phyloP scores from a whole-genome alignment of 306 rosid species.

The Vicia villosa region DNA sequence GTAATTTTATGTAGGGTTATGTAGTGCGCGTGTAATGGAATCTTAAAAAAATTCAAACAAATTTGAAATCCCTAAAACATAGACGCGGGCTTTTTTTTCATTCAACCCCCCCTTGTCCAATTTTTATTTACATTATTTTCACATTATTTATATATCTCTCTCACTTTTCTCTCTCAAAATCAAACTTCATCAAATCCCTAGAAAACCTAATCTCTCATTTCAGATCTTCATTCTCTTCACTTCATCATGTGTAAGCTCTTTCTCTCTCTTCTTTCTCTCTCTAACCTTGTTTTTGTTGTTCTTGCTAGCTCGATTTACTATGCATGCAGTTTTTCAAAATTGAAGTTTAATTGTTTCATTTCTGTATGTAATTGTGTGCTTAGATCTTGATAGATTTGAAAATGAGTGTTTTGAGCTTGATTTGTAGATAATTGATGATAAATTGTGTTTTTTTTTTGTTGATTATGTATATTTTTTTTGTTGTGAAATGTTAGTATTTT shows the following conservation, averaged over 20 bases:
- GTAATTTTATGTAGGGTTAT: not conserved
- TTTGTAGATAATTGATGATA: not conserved
- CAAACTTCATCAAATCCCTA: not conserved
- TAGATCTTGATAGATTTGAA: not conserved
- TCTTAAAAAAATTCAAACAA: not conserved
- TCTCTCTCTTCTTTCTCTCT: not conserved
- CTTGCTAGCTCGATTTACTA: not conserved
- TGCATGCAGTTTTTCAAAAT: not conserved
- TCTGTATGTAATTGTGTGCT: not conserved
- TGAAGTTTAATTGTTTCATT: not conserved
- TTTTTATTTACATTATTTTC: not conserved
- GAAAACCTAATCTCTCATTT: not conserved
- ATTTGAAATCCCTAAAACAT: not conserved
- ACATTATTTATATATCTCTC: not conserved
- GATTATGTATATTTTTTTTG: not conserved
- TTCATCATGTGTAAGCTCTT: constrained; percentile 9
- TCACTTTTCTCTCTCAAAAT: not conserved
- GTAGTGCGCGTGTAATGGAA: not conserved
- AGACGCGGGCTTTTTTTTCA: constrained; percentile 1
- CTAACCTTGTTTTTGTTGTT: not conserved
- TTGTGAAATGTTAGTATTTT: not conserved
- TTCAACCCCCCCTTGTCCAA: not conserved
- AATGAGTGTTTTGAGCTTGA: not conserved
- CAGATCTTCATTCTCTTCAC: not conserved
- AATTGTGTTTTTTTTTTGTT: not conserved